These are phyloP conservation scores for Triticum dicoccoides DNA, from an alignment of 176 grass and related monocot species.

Conservation along the genomic window DNA sequence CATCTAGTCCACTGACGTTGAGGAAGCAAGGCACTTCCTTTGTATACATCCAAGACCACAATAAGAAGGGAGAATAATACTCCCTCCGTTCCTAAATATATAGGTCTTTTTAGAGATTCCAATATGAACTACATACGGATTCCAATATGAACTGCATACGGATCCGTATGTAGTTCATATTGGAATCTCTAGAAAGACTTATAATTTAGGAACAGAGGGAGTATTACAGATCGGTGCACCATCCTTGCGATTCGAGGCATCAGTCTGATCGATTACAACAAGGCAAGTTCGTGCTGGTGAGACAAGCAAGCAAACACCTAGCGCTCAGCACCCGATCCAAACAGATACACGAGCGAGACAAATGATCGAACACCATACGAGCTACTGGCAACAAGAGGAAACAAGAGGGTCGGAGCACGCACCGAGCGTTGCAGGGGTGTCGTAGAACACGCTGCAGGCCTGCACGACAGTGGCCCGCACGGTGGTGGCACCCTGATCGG, in stretches of 20 bases:
- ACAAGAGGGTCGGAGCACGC: background rate
- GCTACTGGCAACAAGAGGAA: background rate
- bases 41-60: background rate
- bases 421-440: conserved; percentile 76
- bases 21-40: background rate
- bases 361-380: conserved; percentile 28
- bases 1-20: background rate
- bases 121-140: too few relatives aligned
- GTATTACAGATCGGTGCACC: background rate
- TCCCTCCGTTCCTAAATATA: too few relatives aligned
- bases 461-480: conserved; percentile 90
- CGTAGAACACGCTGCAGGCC: conserved; percentile 85
- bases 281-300: background rate
- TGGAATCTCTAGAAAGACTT: too few relatives aligned
- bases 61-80: background rate
- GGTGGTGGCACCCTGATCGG: conserved; percentile 47
- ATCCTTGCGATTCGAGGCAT: background rate
- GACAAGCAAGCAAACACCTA: conserved; percentile 15
- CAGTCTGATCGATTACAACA: background rate
- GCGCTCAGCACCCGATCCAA: background rate
- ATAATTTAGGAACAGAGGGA: too few relatives aligned
- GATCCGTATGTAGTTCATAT: too few relatives aligned
- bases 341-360: background rate
- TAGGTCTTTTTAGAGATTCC: too few relatives aligned
- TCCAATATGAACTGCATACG: too few relatives aligned